Percentiles rank a stretch among this genome's conserved stretches.
Evolutionary conservation across 495 filamentous ascomycete species (phyloP).

Genomic region (Clavariopsis aquatica): DNA sequence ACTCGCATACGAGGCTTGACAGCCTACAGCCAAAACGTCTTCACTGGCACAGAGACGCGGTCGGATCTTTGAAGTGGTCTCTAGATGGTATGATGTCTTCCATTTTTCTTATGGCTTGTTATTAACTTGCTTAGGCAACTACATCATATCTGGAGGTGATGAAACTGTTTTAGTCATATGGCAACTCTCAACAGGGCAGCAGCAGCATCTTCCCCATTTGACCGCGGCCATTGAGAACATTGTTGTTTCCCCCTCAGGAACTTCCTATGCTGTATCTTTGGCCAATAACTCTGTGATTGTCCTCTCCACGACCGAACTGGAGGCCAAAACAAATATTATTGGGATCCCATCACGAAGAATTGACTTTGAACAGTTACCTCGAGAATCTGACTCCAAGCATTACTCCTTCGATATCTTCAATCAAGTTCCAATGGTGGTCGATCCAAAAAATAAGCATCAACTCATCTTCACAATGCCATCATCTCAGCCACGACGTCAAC

Average conservation of each 20-base stretch:
- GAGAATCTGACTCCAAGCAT: conserved; percentile 65
- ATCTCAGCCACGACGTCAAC: conserved; percentile 47
- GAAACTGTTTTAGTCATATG: conserved; percentile 93
- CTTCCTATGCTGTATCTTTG: conserved; percentile 77
- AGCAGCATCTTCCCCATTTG: conserved; percentile 83
- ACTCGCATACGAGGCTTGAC: background rate
- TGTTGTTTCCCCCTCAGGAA: conserved; percentile 73
- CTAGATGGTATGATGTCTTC: conserved; percentile 69
- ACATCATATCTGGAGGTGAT: conserved; percentile 86
- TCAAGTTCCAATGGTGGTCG: conserved; percentile 53
- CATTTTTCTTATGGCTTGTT: background rate
- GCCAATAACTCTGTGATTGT: conserved; percentile 90
- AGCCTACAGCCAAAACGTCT: conserved; percentile 44
- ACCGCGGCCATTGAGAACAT: conserved; percentile 79
- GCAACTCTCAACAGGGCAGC: conserved; percentile 84
- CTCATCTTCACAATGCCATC: conserved; percentile 64
- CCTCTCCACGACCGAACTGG: conserved; percentile 82
- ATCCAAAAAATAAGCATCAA: conserved; percentile 57
- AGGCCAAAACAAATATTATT: conserved; percentile 74
- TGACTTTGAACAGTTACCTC: conserved; percentile 60
- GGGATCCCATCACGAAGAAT: conserved; percentile 66
- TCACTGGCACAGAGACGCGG: conserved; percentile 89
- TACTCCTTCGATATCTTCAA: conserved; percentile 13
- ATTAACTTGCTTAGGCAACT: conserved; percentile 67
- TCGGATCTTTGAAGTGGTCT: conserved; percentile 82